Base-by-base conservation (phyloP, 371 early-diverging fungal species). In the Apophysomyces sp. region DNA sequence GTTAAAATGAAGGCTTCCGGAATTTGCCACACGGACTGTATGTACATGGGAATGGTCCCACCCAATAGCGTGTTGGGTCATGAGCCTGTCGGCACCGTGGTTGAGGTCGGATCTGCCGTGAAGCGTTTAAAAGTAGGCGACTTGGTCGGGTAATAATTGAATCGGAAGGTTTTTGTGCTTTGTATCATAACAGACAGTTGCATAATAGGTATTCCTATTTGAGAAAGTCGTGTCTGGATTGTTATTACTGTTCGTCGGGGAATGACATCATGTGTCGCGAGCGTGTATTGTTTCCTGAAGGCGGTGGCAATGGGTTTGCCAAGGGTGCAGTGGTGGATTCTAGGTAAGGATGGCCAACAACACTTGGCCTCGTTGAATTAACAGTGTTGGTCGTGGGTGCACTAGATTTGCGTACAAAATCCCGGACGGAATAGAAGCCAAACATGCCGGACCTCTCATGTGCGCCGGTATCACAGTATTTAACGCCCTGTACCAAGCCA, bases 401-500 rank as follows among this genome's bases (percentile, higher is more conserved):
- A 13, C 9, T 16, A 78, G 71, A 8, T 86, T 72, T 41, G 80
- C 72, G 3, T 81, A 81, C 63, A 77, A 71, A 58, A 75, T 90
- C 31, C 89, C 89, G 0, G 77, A 76, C 3, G 61, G 61, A 7
- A 72, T 89, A 37, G 69, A 77, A 28, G 68, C 72, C 36, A 77
- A 74, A n/a, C 66, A 74, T 55, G 89, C 87, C 0, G 86, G 79
- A 36, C 73, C 88, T 16, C 58, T 82, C 66, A 72, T 89, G 68
- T 89, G 91, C 70, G 90, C 89, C 2, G 90, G 91, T 21, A 73
- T 78, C 11, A 85, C 91, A 15, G 80, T 83, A 1, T 90, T 80
- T 56, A 74, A 72, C 5, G 86, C 88, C 6, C 44, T 89, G 24
- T 76, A 80, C 40, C 63, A 70, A 0, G 72, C 73, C 67, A 71